Percentiles rank a stretch among this genome's conserved stretches.
phyloP scores from a whole-genome alignment of 2,329 filamentous ascomycete species.

The Cadophora luteo-olivacea region DNA sequence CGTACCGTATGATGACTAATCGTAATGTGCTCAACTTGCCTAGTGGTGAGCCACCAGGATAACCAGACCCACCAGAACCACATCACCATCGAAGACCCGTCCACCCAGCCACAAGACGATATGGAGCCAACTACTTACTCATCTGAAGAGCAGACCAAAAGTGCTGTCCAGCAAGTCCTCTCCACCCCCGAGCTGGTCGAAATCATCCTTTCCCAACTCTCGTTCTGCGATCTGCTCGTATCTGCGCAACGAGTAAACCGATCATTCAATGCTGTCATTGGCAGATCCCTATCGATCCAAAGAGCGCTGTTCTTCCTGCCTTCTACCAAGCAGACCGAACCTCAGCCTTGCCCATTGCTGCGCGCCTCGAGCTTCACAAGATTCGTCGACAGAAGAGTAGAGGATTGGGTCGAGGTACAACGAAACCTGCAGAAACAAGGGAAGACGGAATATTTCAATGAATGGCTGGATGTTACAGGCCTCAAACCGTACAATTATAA shows the following conservation, averaged over 20 bases:
- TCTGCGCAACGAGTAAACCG: constrained; percentile 12
- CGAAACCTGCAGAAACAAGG: not conserved
- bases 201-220: constrained; percentile 4
- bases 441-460: not conserved
- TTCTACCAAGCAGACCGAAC: not conserved
- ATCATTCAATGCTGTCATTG: constrained; percentile 13
- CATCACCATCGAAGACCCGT: too few relatives aligned
- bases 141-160: too few relatives aligned
- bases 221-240: constrained; percentile 8
- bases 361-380: not conserved
- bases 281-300: constrained; percentile 9
- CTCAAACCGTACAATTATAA: not conserved
- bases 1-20: too few relatives aligned
- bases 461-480: constrained; percentile 2
- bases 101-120: not conserved
- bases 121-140: not conserved
- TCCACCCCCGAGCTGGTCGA: constrained; percentile 18
- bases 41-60: not conserved
- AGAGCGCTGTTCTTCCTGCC: constrained; percentile 12
- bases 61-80: too few relatives aligned
- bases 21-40: not conserved
- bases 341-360: constrained; percentile 4
- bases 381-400: constrained; percentile 12
- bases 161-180: constrained; percentile 12
- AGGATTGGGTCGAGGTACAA: not conserved